These are phyloP conservation scores for Neurospora africana DNA, from an alignment of 495 filamentous ascomycete genomes.

Conservation along the genomic window DNA sequence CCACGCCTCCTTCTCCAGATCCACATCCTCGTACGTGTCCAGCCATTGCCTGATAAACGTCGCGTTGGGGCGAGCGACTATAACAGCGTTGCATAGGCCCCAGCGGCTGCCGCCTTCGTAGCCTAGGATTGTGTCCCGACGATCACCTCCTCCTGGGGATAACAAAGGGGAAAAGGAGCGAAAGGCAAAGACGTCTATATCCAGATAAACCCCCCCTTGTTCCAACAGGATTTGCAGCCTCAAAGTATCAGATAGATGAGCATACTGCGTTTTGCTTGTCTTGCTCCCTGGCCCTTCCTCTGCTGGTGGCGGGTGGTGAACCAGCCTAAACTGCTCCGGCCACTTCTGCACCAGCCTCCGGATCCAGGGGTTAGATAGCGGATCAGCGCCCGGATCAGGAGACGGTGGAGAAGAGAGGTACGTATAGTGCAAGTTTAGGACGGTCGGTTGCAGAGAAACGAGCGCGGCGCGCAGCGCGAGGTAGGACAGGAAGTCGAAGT, in stretches of 20 bases:
- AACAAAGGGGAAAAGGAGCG: slow-evolving; percentile 27
- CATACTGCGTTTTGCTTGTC: slow-evolving; percentile 15
- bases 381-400: slow-evolving; percentile 24
- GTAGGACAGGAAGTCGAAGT: slow-evolving; percentile 36
- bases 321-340: slow-evolving; percentile 27
- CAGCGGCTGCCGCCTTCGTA: slow-evolving; percentile 36
- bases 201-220: slow-evolving; percentile 37
- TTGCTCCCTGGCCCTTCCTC: not conserved
- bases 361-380: slow-evolving; percentile 34
- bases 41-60: slow-evolving; percentile 35
- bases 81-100: slow-evolving; percentile 38
- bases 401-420: slow-evolving; percentile 30
- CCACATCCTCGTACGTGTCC: slow-evolving; percentile 27
- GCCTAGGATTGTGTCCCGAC: slow-evolving; percentile 28
- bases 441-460: slow-evolving; percentile 31
- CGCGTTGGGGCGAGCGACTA: slow-evolving; percentile 31
- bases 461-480: slow-evolving; percentile 34
- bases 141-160: not conserved
- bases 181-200: slow-evolving; percentile 33
- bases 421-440: slow-evolving; percentile 35
- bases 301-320: slow-evolving; percentile 27
- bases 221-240: slow-evolving; percentile 31
- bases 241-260: slow-evolving; percentile 36
- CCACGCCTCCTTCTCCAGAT: slow-evolving; percentile 29
- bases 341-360: slow-evolving; percentile 13